Evolutionary conservation across 345 rosid genomes (phyloP), one percentile per base, ranked within the genome.

Genomic region (Pistacia vera): DNA sequence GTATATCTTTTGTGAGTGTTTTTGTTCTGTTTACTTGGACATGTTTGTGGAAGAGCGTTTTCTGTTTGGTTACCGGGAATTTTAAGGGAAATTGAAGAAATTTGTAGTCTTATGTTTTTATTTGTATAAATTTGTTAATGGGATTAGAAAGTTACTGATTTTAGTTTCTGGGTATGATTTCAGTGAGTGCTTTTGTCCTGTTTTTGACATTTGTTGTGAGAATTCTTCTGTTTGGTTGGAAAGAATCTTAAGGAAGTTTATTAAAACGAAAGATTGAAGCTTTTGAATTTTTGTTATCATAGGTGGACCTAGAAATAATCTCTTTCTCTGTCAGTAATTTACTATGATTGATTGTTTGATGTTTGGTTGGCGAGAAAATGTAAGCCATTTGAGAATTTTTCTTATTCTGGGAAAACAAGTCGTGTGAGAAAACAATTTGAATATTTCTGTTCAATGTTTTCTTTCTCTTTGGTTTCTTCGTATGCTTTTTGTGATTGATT

Each of bases 211-310:
- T 72, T 61, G 16, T 13, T 30, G 49, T 6, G 18, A 28, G 56
- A 35, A 11, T 63, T 51, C 3, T 57, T 73, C 13, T 73, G 49
- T 48, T 72, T 61, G 56, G 75, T 60, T 22, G 44, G 58, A 7
- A 59, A 62, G 68, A 72, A 61, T 46, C 36, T 51, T 30, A 17
- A 17, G 44, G 46, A 62, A 72, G 61, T 20, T 35, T 22, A 12
- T 41, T 51, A 12, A 51, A 11, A 51, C 55, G 2, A 55, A 17
- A 4, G 16, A 17, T 49, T 8, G 18, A 69, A 30, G n/a, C 17
- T 25, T 16, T 16, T 25, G 41, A 28, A 28, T 14, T 51, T 7
- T 3, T 68, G 28, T 51, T 20, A 14, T 13, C 22, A 49, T 0
- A 4, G 1, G 1, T 55, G 22, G 20, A 52, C 38, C 57, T 11